Base-by-base conservation (phyloP, 257 asterid species). In the Gynochthodes officinalis region DNA sequence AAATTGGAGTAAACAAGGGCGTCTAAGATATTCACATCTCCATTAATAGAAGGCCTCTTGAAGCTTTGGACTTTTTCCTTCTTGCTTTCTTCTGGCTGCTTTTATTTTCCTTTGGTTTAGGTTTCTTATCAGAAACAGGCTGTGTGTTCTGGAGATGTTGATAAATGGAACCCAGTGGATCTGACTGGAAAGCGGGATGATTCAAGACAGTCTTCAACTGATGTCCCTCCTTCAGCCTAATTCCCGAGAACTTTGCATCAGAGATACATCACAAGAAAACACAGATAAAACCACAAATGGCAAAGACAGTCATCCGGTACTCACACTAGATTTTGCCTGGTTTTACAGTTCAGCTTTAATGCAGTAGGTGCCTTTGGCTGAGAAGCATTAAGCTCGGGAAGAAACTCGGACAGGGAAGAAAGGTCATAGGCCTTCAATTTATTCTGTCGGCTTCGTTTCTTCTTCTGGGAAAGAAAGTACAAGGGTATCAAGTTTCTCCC, bases 131-230 rank as follows among this genome's bases (percentile, higher is more conserved):
- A 1, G 14, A 35, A 15, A 71, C 49, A 18, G 96, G 96, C 71
- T 90, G 98, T 16, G 97, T 90, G 77, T 75, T 82, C 85, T 81
- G 87, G 81, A 90, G 73, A 79, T 90, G 95, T 74, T 85, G 90
- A 83, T 69, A 77, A 81, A 90, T 87, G 64, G 97, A 86, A 46
- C 79, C 89, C 53, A 93, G 44, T 23, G 97, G 97, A 82, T 93
- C 87, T 1, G 92, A 79, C 64, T 84, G 89, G 69, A 86, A 93
- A 62, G 71, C 76, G 0, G 93, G 89, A 86, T 90, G 84, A 50
- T 64, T 79, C 15, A 89, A 71, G 59, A 93, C 95, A 7, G 85
- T 71, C 84, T 78, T 85, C 81, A 93, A 52, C 77, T 86, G 89
- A 73, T 74, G 73, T 61, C 84, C 69, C 83, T 93, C 97, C 84